These are phyloP conservation scores for Metarhizium album DNA, from an alignment of 2,329 filamentous ascomycete genomes.

Conservation along the genomic window DNA sequence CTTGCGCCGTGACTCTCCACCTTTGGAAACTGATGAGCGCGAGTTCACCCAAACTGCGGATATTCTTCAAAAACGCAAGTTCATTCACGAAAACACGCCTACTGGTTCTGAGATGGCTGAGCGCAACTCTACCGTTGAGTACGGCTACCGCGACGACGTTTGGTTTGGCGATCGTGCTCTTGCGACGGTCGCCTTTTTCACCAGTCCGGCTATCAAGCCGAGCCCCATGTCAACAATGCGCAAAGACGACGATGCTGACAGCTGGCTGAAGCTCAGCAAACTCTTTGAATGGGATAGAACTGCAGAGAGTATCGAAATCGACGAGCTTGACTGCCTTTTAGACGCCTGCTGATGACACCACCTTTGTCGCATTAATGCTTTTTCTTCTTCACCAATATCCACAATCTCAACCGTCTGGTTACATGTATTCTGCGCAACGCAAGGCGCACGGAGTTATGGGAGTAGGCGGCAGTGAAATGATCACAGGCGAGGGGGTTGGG, in stretches of 20 bases:
- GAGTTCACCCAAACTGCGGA: constrained; percentile 96
- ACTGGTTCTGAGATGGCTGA: constrained; percentile 18
- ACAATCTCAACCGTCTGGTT: constrained; percentile 3
- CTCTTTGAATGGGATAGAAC: constrained; percentile 53
- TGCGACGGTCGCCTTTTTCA: constrained; percentile 33
- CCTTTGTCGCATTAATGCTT: not conserved
- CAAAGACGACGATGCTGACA: constrained; percentile 28
- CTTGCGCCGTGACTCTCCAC: constrained; percentile 66
- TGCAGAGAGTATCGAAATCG: constrained; percentile 82
- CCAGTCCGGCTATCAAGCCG: constrained; percentile 42
- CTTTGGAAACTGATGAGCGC: constrained; percentile 85
- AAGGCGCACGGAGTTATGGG: constrained; percentile 12
- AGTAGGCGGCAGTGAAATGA: not conserved
- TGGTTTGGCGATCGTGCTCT: constrained; percentile 36
- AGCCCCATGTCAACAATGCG: constrained; percentile 18
- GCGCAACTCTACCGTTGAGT: constrained; percentile 21
- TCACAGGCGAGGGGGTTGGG: not conserved
- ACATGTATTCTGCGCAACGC: constrained; percentile 9
- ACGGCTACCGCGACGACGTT: constrained; percentile 34
- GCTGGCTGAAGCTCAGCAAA: constrained; percentile 30
- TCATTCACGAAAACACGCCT: constrained; percentile 30
- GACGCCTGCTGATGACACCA: constrained; percentile 49
- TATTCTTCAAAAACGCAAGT: constrained; percentile 60
- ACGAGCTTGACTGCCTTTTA: constrained; percentile 84
- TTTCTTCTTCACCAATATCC: not conserved